phyloP scores from a whole-genome alignment of 2,329 filamentous ascomycete species.

The Aspergillus tanneri region DNA sequence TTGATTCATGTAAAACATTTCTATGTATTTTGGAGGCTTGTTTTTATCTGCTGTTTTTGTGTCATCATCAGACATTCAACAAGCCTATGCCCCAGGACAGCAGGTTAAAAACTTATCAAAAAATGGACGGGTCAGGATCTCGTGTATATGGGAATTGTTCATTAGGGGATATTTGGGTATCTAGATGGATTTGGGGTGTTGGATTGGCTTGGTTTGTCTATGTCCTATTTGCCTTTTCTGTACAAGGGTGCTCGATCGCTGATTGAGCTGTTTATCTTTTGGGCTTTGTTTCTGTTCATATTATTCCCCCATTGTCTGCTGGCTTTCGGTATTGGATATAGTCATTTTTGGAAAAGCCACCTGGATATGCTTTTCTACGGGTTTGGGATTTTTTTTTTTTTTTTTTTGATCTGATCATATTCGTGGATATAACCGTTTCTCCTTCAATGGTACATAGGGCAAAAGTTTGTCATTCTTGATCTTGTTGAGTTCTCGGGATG shows the following conservation, averaged over 20 bases:
- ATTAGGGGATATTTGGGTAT: neutral
- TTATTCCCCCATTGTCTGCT: neutral
- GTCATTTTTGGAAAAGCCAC: neutral
- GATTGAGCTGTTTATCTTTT: neutral
- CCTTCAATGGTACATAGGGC: neutral
- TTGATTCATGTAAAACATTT: conserved; percentile 1
- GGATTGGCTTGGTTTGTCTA: neutral
- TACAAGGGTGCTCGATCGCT: neutral
- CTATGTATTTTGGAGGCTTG: conserved; percentile 2
- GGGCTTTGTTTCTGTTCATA: neutral
- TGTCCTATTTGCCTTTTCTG: neutral
- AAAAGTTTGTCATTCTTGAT: neutral
- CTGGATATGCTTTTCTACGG: neutral
- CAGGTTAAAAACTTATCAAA: neutral
- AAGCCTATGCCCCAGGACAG: neutral
- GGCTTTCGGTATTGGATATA: neutral
- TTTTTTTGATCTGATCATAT: too few species aligned
- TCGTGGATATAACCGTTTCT: neutral
- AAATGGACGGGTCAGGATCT: neutral
- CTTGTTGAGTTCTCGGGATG: too few species aligned
- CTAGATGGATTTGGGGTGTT: neutral
- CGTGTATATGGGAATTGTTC: neutral
- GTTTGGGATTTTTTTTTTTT: neutral
- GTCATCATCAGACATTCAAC: neutral
- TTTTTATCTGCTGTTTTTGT: neutral